These are phyloP conservation scores for Ensete glaucum DNA, from an alignment of 176 grass and related monocot genomes.

Conservation along the genomic window DNA sequence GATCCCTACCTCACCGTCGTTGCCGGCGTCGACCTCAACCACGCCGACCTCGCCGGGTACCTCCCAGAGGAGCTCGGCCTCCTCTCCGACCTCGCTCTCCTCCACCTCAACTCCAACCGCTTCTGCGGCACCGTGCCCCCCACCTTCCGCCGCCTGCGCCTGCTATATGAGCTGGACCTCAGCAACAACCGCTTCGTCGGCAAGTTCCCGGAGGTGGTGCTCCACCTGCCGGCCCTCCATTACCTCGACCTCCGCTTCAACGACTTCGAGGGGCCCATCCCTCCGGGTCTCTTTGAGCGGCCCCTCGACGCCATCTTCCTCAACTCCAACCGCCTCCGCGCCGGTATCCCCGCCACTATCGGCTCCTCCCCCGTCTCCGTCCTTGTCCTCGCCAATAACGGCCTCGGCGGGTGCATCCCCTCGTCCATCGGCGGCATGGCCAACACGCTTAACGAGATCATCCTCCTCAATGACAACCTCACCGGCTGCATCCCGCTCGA, in stretches of 20 bases:
- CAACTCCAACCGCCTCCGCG: conserved; percentile 11
- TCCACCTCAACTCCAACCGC: conserved; percentile 94
- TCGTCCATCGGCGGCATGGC: conserved; percentile 16
- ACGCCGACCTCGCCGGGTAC: conserved; percentile 75
- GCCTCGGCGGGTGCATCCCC: conserved; percentile 21
- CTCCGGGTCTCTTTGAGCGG: conserved; percentile 1
- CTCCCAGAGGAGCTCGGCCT: conserved; percentile 62
- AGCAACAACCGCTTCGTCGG: conserved; percentile 26
- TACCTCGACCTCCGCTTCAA: conserved; percentile 19
- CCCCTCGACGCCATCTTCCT: conserved; percentile 18
- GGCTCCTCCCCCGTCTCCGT: conserved; percentile 17
- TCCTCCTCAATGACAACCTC: conserved; percentile 22
- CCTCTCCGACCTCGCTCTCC: conserved; percentile 57
- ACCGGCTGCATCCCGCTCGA: conserved; percentile 11
- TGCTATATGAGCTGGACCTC: conserved; percentile 16
- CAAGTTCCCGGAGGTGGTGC: not conserved
- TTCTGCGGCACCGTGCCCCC: conserved; percentile 62
- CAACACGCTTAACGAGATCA: conserved; percentile 16
- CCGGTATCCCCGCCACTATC: conserved; percentile 12
- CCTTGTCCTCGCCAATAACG: conserved; percentile 18
- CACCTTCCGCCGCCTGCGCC: conserved; percentile 1
- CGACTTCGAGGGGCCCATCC: conserved; percentile 10
- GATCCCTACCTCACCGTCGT: conserved; percentile 56
- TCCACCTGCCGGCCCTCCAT: not conserved
- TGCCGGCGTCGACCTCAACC: conserved; percentile 83